Conservation (phyloP, 2,329 filamentous ascomycete species). For the Cytospora mali region DNA sequence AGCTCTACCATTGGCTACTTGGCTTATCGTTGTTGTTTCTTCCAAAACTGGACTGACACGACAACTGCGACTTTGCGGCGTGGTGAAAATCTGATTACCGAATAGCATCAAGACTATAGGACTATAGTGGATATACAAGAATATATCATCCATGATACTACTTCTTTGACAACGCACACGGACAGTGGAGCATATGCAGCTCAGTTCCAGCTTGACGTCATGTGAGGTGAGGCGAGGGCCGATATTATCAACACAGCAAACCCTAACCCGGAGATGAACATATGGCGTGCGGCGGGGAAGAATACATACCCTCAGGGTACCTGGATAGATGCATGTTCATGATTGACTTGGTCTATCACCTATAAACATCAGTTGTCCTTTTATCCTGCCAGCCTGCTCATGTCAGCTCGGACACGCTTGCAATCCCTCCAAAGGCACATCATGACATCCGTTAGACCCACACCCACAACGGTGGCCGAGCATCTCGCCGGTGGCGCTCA, state of each 20-base stretch:
- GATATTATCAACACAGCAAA: not conserved
- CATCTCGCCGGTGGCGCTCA: conserved; percentile 25
- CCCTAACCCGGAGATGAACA: not conserved
- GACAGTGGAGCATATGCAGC: not conserved
- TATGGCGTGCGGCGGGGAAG: too few relatives aligned
- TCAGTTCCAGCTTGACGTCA: conserved; percentile 6
- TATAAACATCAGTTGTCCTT: too few relatives aligned
- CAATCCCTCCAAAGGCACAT: conserved; percentile 11
- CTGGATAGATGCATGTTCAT: not conserved
- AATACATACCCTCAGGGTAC: not conserved
- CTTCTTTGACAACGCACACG: not conserved
- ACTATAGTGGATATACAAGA: not conserved
- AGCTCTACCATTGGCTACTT: not conserved
- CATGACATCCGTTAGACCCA: conserved; percentile 17
- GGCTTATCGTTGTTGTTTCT: not conserved
- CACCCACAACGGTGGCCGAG: conserved; percentile 13
- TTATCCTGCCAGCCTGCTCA: too few relatives aligned
- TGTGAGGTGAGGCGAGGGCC: too few relatives aligned
- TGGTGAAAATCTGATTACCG: not conserved
- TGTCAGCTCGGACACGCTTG: conserved; percentile 5
- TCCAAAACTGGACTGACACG: not conserved
- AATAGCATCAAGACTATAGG: not conserved
- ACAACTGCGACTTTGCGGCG: not conserved
- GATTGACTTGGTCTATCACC: too few relatives aligned
- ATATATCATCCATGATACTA: not conserved